Evolutionary conservation across 2,329 filamentous ascomycete genomes (phyloP).

Genomic region (Escovopsis sp.): DNA sequence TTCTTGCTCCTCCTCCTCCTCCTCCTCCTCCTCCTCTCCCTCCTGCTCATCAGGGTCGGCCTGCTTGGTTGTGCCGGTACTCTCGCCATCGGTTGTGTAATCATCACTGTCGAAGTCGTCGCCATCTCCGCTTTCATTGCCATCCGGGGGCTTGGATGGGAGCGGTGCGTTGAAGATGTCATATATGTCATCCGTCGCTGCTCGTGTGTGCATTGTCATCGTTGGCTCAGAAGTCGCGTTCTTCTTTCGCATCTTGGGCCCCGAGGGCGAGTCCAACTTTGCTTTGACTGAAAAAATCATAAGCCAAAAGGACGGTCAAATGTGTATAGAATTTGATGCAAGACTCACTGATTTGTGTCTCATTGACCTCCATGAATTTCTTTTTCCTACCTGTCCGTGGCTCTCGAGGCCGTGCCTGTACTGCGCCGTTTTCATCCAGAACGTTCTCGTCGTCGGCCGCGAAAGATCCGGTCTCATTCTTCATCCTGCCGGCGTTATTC

Average conservation of each 20-base stretch:
- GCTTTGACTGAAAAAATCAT: slow-evolving; percentile 56
- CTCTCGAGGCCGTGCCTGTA: slow-evolving; percentile 29
- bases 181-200: slow-evolving; percentile 94
- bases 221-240: slow-evolving; percentile 61
- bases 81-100: slow-evolving; percentile 77
- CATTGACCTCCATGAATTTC: slow-evolving; percentile 73
- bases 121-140: slow-evolving; percentile 37
- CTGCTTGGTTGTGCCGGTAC: slow-evolving; percentile 61
- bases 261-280: slow-evolving; percentile 78
- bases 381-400: slow-evolving; percentile 46
- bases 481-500: slow-evolving; percentile 18
- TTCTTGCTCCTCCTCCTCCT: slow-evolving; percentile 18
- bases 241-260: slow-evolving; percentile 71
- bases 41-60: slow-evolving; percentile 33
- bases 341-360: slow-evolving; percentile 77
- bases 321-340: neutral
- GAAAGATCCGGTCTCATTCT: slow-evolving; percentile 12
- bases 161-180: slow-evolving; percentile 84
- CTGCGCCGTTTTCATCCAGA: slow-evolving; percentile 44
- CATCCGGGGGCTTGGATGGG: slow-evolving; percentile 13
- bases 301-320: slow-evolving; percentile 9
- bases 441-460: slow-evolving; percentile 22
- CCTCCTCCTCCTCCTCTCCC: slow-evolving; percentile 40
- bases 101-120: slow-evolving; percentile 58
- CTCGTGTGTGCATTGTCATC: slow-evolving; percentile 92